Percentiles rank a stretch among this genome's conserved stretches.
Evolutionary conservation across 371 early-diverging fungal genomes (phyloP).

Genomic region (Mortierella sp.): DNA sequence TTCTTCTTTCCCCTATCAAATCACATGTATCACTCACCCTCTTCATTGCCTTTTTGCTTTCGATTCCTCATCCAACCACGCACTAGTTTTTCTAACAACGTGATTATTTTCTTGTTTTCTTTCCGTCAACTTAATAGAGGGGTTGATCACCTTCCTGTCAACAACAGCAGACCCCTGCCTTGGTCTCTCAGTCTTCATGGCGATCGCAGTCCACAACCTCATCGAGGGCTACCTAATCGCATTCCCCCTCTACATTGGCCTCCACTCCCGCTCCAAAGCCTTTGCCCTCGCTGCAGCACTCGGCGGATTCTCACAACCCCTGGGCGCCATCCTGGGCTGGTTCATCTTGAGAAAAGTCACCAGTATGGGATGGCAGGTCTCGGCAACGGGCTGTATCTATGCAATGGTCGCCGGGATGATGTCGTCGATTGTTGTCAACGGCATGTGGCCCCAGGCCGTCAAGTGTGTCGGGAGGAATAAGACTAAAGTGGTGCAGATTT

Average conservation of each 20-base stretch:
- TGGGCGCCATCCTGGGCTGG: slow-evolving; percentile 74
- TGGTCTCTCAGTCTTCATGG: slow-evolving; percentile 79
- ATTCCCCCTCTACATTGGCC: slow-evolving; percentile 79
- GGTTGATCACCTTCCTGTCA: slow-evolving; percentile 82
- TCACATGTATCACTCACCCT: neutral
- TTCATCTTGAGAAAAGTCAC: slow-evolving; percentile 61
- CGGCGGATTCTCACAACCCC: slow-evolving; percentile 77
- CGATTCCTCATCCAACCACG: neutral
- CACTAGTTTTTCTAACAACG: neutral
- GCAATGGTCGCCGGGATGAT: slow-evolving; percentile 79
- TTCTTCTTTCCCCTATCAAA: neutral
- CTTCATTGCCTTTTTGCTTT: neutral
- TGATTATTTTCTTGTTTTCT: neutral
- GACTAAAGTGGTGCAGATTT: slow-evolving; percentile 59
- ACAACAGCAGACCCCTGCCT: slow-evolving; percentile 73
- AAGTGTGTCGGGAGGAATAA: slow-evolving; percentile 59
- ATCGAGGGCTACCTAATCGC: slow-evolving; percentile 88
- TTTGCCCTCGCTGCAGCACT: slow-evolving; percentile 74
- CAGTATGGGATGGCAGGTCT: slow-evolving; percentile 58
- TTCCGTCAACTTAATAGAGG: slow-evolving; percentile 68
- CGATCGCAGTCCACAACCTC: slow-evolving; percentile 84
- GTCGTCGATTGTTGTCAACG: slow-evolving; percentile 70
- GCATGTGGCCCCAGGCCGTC: slow-evolving; percentile 71
- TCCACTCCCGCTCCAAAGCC: slow-evolving; percentile 69
- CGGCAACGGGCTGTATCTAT: slow-evolving; percentile 67